A percentile compares a stretch with the other conserved stretches of the same genome.
These are phyloP conservation scores for Talaromyces sp. DNA, from an alignment of 2,329 filamentous ascomycete species.

Conservation along the genomic window DNA sequence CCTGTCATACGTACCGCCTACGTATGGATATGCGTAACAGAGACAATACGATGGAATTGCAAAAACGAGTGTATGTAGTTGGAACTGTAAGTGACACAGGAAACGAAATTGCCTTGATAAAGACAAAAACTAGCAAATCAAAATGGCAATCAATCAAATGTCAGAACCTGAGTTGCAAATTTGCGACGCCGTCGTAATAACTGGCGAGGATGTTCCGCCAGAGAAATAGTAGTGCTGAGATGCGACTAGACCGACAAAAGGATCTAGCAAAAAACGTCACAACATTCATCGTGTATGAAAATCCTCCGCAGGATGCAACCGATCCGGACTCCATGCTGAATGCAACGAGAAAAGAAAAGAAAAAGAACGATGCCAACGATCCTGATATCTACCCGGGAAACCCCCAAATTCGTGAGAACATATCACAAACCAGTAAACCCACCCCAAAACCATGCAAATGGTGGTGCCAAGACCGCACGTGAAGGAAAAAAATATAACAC, in stretches of 20 bases:
- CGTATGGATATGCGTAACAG: background rate
- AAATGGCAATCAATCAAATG: background rate
- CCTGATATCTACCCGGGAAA: background rate
- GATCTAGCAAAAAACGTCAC: background rate
- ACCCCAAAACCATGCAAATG: constrained; percentile 9
- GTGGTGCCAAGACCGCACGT: constrained; percentile 12
- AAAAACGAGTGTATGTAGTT: background rate
- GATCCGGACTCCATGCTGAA: constrained; percentile 22
- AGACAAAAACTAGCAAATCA: constrained; percentile 8
- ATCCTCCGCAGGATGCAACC: constrained; percentile 14
- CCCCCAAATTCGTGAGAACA: constrained; percentile 1
- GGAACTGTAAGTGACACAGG: constrained; percentile 16
- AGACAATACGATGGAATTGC: background rate
- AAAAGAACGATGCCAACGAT: background rate
- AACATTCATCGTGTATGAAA: constrained; percentile 13
- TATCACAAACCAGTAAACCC: constrained; percentile 14
- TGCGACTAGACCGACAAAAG: background rate
- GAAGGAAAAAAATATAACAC: constrained; percentile 7
- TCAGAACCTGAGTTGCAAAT: background rate
- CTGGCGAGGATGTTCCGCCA: background rate
- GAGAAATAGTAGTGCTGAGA: background rate
- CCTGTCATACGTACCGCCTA: background rate
- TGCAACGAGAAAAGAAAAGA: constrained; percentile 18
- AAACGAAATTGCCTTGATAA: constrained; percentile 16
- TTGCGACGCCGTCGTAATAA: background rate